Conservation (phyloP, 345 rosid species). For the Excoecaria agallocha region DNA sequence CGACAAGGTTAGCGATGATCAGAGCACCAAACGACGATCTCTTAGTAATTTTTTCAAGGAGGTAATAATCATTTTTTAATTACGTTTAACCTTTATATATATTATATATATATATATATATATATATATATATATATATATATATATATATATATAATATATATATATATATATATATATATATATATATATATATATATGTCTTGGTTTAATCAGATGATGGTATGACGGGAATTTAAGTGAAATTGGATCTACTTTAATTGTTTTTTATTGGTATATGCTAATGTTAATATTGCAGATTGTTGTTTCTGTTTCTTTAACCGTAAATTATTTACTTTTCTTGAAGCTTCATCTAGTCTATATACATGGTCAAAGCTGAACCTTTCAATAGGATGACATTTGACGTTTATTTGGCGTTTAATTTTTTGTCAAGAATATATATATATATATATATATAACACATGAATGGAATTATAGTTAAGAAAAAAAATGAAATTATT, state of each 20-base stretch:
- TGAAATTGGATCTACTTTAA: neutral
- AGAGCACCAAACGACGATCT: slow-evolving; percentile 32
- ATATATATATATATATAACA: neutral
- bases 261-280: neutral
- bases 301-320: too few species aligned
- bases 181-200: neutral
- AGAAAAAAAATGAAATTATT: too few species aligned
- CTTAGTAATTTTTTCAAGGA: slow-evolving; percentile 43
- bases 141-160: too few species aligned
- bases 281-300: too few species aligned
- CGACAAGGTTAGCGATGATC: slow-evolving; percentile 19
- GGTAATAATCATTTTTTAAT: slow-evolving; percentile 12
- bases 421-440: neutral
- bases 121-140: too few species aligned
- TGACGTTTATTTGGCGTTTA: neutral
- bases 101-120: too few species aligned
- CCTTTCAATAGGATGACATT: neutral
- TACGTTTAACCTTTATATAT: too few species aligned
- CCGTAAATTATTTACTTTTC: neutral
- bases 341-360: neutral
- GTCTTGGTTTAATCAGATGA: neutral
- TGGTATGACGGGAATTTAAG: neutral
- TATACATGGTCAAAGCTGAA: slow-evolving; percentile 5
- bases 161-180: too few species aligned
- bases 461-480: too few species aligned